These are phyloP conservation scores for Aspergillus persii DNA, from an alignment of 2,329 filamentous ascomycete species.

Conservation along the genomic window DNA sequence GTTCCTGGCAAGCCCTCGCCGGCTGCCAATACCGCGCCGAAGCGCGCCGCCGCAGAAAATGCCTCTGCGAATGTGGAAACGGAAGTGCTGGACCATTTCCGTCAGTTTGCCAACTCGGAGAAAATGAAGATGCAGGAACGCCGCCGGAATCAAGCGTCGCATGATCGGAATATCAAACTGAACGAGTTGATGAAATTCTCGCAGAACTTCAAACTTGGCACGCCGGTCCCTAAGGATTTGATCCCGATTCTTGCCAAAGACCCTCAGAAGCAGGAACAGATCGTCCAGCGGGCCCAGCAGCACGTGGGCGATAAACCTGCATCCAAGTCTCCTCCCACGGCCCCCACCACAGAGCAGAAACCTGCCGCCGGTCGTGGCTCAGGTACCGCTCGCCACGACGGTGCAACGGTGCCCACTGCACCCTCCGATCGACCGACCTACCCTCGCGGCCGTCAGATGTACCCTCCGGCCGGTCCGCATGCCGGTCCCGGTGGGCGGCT, in stretches of 20 bases:
- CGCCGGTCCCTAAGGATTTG: conserved; percentile 85
- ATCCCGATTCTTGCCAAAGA: conserved; percentile 97
- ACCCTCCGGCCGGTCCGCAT: conserved; percentile 48
- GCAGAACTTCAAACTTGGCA: conserved; percentile 87
- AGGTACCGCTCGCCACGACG: conserved; percentile 49
- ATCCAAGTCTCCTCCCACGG: conserved; percentile 43
- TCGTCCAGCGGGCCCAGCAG: conserved; percentile 80
- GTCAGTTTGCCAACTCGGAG: conserved; percentile 61
- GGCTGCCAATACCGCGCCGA: conserved; percentile 31
- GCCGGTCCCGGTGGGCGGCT: conserved; percentile 40
- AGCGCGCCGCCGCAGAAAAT: conserved; percentile 47
- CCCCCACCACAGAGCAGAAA: conserved; percentile 50
- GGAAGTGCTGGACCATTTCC: conserved; percentile 62
- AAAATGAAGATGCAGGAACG: conserved; percentile 60
- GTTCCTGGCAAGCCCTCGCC: conserved; percentile 22
- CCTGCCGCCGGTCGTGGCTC: conserved; percentile 46
- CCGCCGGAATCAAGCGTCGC: conserved; percentile 53
- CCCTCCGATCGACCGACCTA: conserved; percentile 49
- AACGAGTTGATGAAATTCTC: conserved; percentile 96
- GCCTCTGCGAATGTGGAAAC: conserved; percentile 60
- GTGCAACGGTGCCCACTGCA: conserved; percentile 33
- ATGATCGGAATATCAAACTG: conserved; percentile 87
- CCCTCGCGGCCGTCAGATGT: conserved; percentile 47
- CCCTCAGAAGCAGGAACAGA: conserved; percentile 87
- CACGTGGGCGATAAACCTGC: conserved; percentile 62